A percentile compares a stretch with the other conserved stretches of the same genome.
phyloP scores from a whole-genome alignment of 2,329 filamentous ascomycete species.

The Calonectria leucothoes region DNA sequence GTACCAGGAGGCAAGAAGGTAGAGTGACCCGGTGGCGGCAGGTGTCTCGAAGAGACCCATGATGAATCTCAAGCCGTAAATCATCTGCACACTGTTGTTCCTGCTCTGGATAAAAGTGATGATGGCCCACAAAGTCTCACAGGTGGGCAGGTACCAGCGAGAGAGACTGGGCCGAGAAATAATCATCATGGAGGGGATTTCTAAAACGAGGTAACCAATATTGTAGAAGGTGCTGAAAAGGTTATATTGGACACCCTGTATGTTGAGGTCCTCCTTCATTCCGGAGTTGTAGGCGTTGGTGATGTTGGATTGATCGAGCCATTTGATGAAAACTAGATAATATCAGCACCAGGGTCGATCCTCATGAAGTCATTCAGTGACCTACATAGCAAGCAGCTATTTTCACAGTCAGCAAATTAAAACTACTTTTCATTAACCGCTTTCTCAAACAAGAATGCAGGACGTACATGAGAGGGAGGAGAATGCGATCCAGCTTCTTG shows the following conservation, averaged over 20 bases:
- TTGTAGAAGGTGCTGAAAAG: slow-evolving; percentile 43
- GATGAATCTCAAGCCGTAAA: slow-evolving; percentile 31
- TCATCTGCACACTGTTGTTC: slow-evolving; percentile 19
- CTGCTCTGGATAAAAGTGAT: slow-evolving; percentile 21
- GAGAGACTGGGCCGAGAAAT: slow-evolving; percentile 35
- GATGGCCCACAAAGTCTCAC: slow-evolving; percentile 28
- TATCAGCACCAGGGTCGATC: not conserved
- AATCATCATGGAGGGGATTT: slow-evolving; percentile 41
- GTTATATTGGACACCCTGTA: slow-evolving; percentile 48
- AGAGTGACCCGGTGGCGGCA: slow-evolving; percentile 38
- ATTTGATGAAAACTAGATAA: slow-evolving; percentile 43
- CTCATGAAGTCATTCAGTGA: no score
- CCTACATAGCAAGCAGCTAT: slow-evolving; percentile 29
- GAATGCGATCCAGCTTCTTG: slow-evolving; percentile 43
- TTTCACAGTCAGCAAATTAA: not conserved
- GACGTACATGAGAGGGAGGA: slow-evolving; percentile 45
- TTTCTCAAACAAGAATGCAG: not conserved
- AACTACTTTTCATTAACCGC: not conserved
- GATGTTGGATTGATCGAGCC: slow-evolving; percentile 47
- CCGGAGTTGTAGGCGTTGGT: slow-evolving; percentile 53
- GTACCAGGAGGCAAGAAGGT: slow-evolving; percentile 50
- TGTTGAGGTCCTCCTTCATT: slow-evolving; percentile 50
- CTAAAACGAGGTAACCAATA: slow-evolving; percentile 40
- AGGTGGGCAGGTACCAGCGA: slow-evolving; percentile 21
- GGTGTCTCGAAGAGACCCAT: slow-evolving; percentile 35